Conservation (phyloP, 768 basidiomycete species). For the Suillus occidentalis region DNA sequence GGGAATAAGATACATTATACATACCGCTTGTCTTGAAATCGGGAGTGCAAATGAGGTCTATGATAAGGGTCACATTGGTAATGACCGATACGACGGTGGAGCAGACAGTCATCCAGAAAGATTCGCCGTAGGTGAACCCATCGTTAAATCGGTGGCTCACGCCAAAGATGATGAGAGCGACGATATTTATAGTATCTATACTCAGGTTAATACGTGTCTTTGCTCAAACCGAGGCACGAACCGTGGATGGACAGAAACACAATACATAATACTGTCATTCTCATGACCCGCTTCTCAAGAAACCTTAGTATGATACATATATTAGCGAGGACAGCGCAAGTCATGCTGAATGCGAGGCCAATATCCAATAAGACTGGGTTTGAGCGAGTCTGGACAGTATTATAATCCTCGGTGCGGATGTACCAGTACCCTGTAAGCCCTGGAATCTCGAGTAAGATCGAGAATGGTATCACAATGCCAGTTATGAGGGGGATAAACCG, state of each 20-base stretch:
- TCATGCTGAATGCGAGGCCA: conserved; percentile 67
- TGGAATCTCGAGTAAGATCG: conserved; percentile 81
- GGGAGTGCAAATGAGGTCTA: conserved; percentile 57
- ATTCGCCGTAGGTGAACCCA: conserved; percentile 67
- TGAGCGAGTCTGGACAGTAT: conserved; percentile 44
- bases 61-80: conserved; percentile 66
- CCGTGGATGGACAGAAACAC: conserved; percentile 69
- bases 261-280: conserved; percentile 65
- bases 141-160: conserved; percentile 57
- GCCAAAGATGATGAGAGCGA: conserved; percentile 61
- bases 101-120: conserved; percentile 79
- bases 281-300: conserved; percentile 62
- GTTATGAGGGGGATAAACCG: conserved; percentile 66
- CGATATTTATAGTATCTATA: conserved; percentile 69
- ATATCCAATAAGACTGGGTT: conserved; percentile 61
- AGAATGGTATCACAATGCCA: conserved; percentile 69
- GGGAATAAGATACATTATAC: conserved; percentile 13
- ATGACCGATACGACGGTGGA: conserved; percentile 66
- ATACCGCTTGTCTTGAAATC: conserved; percentile 63
- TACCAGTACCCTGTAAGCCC: conserved; percentile 78
- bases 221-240: conserved; percentile 30
- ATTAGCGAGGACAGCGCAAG: conserved; percentile 68
- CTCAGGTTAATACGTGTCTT: neutral
- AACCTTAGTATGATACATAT: conserved; percentile 67
- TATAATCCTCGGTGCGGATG: conserved; percentile 45